phyloP scores from a whole-genome alignment of 1,284 basidiomycete genomes.

The Cutaneotrichosporon sp. region DNA sequence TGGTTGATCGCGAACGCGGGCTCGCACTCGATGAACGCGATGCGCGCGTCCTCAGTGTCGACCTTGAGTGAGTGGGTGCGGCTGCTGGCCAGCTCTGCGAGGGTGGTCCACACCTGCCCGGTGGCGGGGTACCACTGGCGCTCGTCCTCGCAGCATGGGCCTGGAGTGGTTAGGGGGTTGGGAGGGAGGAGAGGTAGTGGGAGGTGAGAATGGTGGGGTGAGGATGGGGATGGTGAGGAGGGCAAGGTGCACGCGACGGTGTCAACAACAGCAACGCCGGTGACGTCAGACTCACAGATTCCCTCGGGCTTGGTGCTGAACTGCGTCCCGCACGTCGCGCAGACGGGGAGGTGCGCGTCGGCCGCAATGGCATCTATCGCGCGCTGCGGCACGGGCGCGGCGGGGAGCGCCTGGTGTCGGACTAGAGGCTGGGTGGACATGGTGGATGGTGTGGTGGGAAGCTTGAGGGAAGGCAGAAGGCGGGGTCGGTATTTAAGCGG shows the following conservation, averaged over 20 bases:
- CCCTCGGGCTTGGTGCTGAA: conserved; percentile 27
- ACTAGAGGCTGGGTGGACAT: neutral
- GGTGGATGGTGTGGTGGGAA: neutral
- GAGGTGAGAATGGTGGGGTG: neutral
- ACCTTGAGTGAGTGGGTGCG: conserved; percentile 34
- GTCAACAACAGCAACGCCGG: neutral
- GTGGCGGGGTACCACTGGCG: conserved; percentile 45
- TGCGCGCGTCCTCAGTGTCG: conserved; percentile 43
- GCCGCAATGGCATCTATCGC: conserved; percentile 34
- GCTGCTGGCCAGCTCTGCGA: conserved; percentile 28
- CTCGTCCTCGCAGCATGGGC: conserved; percentile 43
- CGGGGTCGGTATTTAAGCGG: neutral
- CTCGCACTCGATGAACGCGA: conserved; percentile 40
- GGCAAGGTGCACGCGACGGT: neutral
- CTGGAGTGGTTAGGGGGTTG: conserved; percentile 15
- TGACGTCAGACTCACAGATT: conserved; percentile 30
- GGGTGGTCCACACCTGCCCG: conserved; percentile 48
- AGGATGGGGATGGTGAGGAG: neutral
- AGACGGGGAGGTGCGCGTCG: conserved; percentile 46
- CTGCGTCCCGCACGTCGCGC: conserved; percentile 50
- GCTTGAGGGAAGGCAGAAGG: too few species aligned
- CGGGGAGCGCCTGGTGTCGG: neutral
- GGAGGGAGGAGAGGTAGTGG: neutral
- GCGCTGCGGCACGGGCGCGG: conserved; percentile 1
- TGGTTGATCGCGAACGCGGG: conserved; percentile 49